Percentiles rank a stretch among this genome's conserved stretches.
These are phyloP conservation scores for Golubevia pallescens DNA, from an alignment of 1,284 basidiomycete species.

Conservation along the genomic window DNA sequence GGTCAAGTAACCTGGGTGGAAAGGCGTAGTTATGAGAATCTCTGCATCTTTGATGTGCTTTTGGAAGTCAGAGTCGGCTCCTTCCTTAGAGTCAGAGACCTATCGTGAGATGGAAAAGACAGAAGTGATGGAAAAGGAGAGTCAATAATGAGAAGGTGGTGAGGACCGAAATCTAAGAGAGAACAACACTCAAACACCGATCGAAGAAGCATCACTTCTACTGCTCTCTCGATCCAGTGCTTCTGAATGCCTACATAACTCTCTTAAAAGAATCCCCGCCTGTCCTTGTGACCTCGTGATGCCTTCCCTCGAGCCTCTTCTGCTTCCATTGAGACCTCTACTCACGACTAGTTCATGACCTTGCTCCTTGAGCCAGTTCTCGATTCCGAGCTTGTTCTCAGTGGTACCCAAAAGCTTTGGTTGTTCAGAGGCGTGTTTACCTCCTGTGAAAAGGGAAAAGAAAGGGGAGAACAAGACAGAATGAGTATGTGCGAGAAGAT, in stretches of 20 bases:
- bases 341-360: conserved; percentile 73
- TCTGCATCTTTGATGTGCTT: conserved; percentile 78
- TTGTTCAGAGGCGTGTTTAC: conserved; percentile 77
- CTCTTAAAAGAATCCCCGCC: too few relatives aligned
- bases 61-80: conserved; percentile 81
- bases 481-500: too few relatives aligned
- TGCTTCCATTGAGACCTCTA: too few relatives aligned
- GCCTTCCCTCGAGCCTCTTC: too few relatives aligned
- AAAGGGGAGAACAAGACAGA: too few relatives aligned
- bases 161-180: not conserved
- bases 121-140: not conserved
- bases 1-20: conserved; percentile 88
- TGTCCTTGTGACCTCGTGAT: too few relatives aligned
- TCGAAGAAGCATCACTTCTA: too few relatives aligned
- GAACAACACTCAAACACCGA: not conserved
- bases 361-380: conserved; percentile 68
- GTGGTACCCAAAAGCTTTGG: conserved; percentile 84
- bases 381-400: conserved; percentile 73
- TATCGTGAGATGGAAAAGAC: conserved; percentile 4
- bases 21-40: too few relatives aligned
- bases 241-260: too few relatives aligned
- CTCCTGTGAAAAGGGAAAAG: conserved; percentile 66
- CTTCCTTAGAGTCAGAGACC: conserved; percentile 68
- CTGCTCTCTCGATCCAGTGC: too few relatives aligned
- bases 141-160: not conserved